Percentiles rank a stretch among this genome's conserved stretches.
phyloP scores from a whole-genome alignment of 2,329 filamentous ascomycete species.

The Zymoseptoria pseudotritici region DNA sequence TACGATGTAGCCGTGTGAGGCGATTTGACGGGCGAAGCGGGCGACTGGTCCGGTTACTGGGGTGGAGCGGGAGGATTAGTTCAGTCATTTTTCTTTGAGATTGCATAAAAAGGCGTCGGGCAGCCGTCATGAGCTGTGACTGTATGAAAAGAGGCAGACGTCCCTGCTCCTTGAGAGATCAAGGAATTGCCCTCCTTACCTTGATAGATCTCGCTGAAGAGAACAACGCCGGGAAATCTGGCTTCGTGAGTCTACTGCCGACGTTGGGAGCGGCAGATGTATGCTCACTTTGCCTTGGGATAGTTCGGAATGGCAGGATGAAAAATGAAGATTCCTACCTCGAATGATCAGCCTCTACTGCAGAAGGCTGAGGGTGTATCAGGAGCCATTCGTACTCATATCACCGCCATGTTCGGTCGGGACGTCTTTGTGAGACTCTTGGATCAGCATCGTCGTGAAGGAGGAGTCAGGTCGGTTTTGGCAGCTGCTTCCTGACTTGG shows the following conservation, averaged over 20 bases:
- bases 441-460: slow-evolving; percentile 47
- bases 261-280: too few species aligned
- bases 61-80: too few species aligned
- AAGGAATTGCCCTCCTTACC: slow-evolving; percentile 44
- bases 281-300: slow-evolving; percentile 60
- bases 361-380: slow-evolving; percentile 9
- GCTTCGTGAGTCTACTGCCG: background rate
- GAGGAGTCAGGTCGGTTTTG: background rate
- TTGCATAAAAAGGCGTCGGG: too few species aligned
- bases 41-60: slow-evolving; percentile 82
- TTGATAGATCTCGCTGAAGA: slow-evolving; percentile 96
- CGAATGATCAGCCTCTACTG: slow-evolving; percentile 16
- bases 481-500: background rate
- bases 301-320: slow-evolving; percentile 79
- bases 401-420: slow-evolving; percentile 51
- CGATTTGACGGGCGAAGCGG: slow-evolving; percentile 85
- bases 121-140: too few species aligned
- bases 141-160: too few species aligned
- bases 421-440: slow-evolving; percentile 53
- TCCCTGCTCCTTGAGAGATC: too few species aligned
- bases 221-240: slow-evolving; percentile 70
- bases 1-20: slow-evolving; percentile 87
- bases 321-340: slow-evolving; percentile 75
- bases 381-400: slow-evolving; percentile 43
- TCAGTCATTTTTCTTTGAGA: too few species aligned